A percentile compares a stretch with the other conserved stretches of the same genome.
Conservation (phyloP, 495 filamentous ascomycete genomes). For the Paragyromitra xinjiangensis region DNA sequence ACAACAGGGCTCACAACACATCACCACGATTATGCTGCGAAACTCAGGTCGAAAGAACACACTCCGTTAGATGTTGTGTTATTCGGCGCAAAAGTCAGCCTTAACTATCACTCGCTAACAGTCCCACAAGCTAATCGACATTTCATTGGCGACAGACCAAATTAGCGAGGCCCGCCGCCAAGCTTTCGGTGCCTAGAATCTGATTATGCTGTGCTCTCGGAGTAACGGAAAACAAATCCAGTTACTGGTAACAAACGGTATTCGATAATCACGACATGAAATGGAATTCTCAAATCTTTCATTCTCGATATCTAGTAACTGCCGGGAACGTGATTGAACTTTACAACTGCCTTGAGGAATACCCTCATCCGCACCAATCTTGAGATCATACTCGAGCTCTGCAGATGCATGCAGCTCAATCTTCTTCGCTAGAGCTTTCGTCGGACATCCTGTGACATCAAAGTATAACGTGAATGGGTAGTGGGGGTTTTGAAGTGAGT, state of each 20-base stretch:
- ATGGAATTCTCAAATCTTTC: background rate
- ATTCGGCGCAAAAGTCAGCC: background rate
- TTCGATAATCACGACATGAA: background rate
- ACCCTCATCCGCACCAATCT: background rate
- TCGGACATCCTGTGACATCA: too few species aligned
- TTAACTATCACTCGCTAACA: background rate
- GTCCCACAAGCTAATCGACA: background rate
- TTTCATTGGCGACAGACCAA: too few species aligned
- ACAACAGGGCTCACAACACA: conserved; percentile 7
- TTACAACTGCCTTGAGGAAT: background rate
- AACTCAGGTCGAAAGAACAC: background rate
- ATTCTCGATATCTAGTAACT: background rate
- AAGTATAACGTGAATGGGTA: too few species aligned
- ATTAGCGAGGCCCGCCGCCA: background rate
- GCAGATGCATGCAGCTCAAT: background rate
- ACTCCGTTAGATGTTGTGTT: background rate
- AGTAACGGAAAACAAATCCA: background rate
- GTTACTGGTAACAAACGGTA: background rate
- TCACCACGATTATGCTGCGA: background rate
- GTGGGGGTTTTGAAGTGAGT: too few species aligned
- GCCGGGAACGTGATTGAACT: background rate
- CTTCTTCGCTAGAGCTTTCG: too few species aligned
- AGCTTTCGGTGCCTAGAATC: background rate
- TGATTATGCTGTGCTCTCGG: background rate
- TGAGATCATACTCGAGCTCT: background rate